Percentiles rank a stretch among this genome's conserved stretches.
phyloP scores from a whole-genome alignment of 208 protist genomes.

The Leishmania tropica region DNA sequence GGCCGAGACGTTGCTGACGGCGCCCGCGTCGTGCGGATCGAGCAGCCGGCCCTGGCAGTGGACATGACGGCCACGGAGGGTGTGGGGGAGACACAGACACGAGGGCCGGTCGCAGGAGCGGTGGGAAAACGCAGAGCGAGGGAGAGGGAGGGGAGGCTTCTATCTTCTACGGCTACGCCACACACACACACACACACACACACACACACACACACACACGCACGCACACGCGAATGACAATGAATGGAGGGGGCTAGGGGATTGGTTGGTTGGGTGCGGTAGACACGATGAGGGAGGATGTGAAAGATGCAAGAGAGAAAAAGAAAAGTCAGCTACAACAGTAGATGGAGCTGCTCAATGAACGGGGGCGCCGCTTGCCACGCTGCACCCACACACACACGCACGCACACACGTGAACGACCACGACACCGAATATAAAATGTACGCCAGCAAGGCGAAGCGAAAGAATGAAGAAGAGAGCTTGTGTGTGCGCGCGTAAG shows the following conservation, averaged over 20 bases:
- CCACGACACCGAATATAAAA: background rate
- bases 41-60: slow-evolving; percentile 9
- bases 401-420: too few species aligned
- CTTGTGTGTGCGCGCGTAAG: too few species aligned
- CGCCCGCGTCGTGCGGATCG: slow-evolving; percentile 3
- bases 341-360: background rate
- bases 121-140: too few species aligned
- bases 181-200: too few species aligned
- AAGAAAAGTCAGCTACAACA: background rate
- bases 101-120: too few species aligned
- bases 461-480: slow-evolving; percentile 9
- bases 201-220: too few species aligned
- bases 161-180: too few species aligned
- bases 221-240: too few species aligned
- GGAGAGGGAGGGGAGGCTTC: too few species aligned
- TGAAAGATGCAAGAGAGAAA: background rate
- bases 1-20: background rate
- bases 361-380: background rate
- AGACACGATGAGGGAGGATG: background rate
- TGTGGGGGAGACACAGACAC: background rate
- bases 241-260: too few species aligned
- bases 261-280: background rate
- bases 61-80: background rate
- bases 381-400: too few species aligned
- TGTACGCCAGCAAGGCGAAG: background rate